Percentiles rank a stretch among this genome's conserved stretches.
Conservation (phyloP, 1,284 basidiomycete species). For the Ganoderma sp. region DNA sequence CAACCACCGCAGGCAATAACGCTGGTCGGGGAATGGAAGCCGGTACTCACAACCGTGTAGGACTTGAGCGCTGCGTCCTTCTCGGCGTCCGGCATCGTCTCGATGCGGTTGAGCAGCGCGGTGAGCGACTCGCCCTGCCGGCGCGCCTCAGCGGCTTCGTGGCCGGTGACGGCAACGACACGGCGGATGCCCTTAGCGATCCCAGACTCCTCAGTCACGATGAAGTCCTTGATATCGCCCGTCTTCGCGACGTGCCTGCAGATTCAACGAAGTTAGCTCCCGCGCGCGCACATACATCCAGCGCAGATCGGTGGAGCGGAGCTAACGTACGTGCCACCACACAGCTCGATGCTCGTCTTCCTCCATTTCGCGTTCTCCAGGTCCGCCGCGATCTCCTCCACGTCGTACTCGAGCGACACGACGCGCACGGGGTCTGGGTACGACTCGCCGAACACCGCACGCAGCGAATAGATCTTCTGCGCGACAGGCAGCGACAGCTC, state of each 20-base stretch:
- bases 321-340: slow-evolving; percentile 89
- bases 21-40: background rate
- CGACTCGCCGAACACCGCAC: slow-evolving; percentile 97
- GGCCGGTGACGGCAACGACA: slow-evolving; percentile 93
- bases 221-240: slow-evolving; percentile 94
- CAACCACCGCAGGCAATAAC: background rate
- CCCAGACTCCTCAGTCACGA: slow-evolving; percentile 94
- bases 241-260: slow-evolving; percentile 90
- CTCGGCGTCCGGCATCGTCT: slow-evolving; percentile 72
- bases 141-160: slow-evolving; percentile 87
- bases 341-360: slow-evolving; percentile 93
- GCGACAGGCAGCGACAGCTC: slow-evolving; percentile 86
- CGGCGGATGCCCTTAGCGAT: slow-evolving; percentile 98
- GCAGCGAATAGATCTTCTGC: slow-evolving; percentile 88
- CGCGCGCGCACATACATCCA: background rate
- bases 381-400: slow-evolving; percentile 87
- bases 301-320: background rate
- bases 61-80: slow-evolving; percentile 89
- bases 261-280: slow-evolving; percentile 9
- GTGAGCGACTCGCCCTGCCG: slow-evolving; percentile 73
- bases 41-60: slow-evolving; percentile 69
- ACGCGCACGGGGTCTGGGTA: slow-evolving; percentile 98
- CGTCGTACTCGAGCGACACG: slow-evolving; percentile 86
- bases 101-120: slow-evolving; percentile 69
- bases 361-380: slow-evolving; percentile 92